Evolutionary conservation across 1,284 basidiomycete species (phyloP).

Genomic region (Cerioporus squamosus): DNA sequence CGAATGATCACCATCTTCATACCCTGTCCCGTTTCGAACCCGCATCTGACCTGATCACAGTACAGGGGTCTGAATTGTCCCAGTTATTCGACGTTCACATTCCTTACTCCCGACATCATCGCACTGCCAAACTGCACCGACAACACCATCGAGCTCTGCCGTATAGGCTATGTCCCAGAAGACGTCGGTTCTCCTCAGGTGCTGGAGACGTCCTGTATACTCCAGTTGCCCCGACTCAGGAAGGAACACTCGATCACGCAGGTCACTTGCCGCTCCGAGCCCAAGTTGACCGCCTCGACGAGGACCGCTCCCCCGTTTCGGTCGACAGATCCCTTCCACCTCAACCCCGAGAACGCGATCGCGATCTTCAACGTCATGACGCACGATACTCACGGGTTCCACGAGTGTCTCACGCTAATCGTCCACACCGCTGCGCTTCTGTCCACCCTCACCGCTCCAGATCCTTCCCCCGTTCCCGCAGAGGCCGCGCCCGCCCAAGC

Average conservation of each 20-base stretch:
- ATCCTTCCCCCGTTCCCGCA: not conserved
- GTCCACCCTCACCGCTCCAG: slow-evolving; percentile 1
- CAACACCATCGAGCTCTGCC: slow-evolving; percentile 28
- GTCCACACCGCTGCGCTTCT: slow-evolving; percentile 28
- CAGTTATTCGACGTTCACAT: slow-evolving; percentile 44
- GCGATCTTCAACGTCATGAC: slow-evolving; percentile 30
- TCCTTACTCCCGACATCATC: slow-evolving; percentile 43
- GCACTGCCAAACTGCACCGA: slow-evolving; percentile 31
- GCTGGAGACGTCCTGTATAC: slow-evolving; percentile 15
- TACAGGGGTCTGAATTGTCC: slow-evolving; percentile 12
- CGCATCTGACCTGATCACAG: not conserved
- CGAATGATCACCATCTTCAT: too few relatives aligned
- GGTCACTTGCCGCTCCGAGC: slow-evolving; percentile 30
- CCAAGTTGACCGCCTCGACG: slow-evolving; percentile 22
- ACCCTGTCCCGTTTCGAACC: not conserved
- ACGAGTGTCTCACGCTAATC: slow-evolving; percentile 28
- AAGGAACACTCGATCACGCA: slow-evolving; percentile 12
- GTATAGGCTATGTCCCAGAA: slow-evolving; percentile 7
- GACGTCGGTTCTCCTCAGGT: not conserved
- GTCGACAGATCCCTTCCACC: slow-evolving; percentile 22
- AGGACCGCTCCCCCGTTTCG: slow-evolving; percentile 7
- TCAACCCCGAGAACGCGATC: slow-evolving; percentile 23
- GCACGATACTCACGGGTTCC: slow-evolving; percentile 19
- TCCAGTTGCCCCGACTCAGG: slow-evolving; percentile 21
- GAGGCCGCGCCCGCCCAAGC: not conserved